These are phyloP conservation scores for Pouteria glomerata DNA, from an alignment of 148 eudicot species.

Conservation along the genomic window DNA sequence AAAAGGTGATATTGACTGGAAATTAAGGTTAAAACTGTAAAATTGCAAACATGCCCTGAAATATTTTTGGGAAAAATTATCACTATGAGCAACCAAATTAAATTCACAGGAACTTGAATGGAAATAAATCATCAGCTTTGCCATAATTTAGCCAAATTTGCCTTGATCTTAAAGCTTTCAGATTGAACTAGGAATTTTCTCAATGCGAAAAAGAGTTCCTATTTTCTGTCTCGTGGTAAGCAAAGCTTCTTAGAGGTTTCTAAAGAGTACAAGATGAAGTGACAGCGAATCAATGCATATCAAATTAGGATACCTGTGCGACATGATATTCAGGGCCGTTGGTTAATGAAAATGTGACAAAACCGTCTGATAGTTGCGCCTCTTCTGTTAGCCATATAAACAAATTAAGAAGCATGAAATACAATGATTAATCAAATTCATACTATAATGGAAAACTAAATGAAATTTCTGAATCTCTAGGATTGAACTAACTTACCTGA, in stretches of 20 bases:
- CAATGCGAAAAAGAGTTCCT: too few species aligned
- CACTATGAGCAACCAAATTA: background rate
- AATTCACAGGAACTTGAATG: background rate
- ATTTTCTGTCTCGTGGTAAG: too few species aligned
- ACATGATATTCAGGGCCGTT: constrained; percentile 97
- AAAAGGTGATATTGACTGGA: background rate
- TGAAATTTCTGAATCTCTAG: constrained; percentile 8
- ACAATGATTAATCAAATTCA: background rate
- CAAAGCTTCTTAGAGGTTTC: background rate
- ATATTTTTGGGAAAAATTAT: background rate
- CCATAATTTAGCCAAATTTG: background rate
- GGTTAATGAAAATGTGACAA: constrained; percentile 86
- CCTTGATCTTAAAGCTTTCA: background rate
- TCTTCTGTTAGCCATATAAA: constrained; percentile 41
- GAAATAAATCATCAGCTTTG: background rate
- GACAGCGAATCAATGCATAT: background rate
- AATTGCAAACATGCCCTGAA: background rate
- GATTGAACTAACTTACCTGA: constrained; percentile 28
- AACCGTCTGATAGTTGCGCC: constrained; percentile 48
- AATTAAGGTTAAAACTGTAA: background rate
- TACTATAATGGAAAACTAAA: background rate
- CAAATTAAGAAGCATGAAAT: constrained; percentile 3
- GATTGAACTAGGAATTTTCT: background rate
- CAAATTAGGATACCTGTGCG: constrained; percentile 58
- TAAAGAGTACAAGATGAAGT: background rate